Percentiles rank a stretch among this genome's conserved stretches.
Conservation (phyloP, 1,139 yeast genomes). For the Taiozyma sp. region DNA sequence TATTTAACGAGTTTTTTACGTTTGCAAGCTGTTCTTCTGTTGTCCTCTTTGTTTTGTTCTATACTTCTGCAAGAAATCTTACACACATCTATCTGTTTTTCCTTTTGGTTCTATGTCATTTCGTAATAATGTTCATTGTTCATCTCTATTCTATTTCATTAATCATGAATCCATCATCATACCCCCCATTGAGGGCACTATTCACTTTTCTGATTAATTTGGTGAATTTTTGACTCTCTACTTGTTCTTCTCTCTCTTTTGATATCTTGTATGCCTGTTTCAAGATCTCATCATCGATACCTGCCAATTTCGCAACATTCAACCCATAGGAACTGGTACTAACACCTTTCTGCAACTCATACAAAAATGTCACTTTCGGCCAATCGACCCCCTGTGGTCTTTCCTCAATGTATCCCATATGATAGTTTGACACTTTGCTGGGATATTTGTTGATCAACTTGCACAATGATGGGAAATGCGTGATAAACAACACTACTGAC, state of each 20-base stretch:
- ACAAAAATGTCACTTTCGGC: slow-evolving; percentile 51
- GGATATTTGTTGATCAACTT: slow-evolving; percentile 41
- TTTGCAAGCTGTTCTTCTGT: too few relatives aligned
- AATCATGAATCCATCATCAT: not conserved
- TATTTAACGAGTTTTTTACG: too few relatives aligned
- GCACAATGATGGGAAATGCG: slow-evolving; percentile 80
- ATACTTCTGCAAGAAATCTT: not conserved
- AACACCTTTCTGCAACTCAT: slow-evolving; percentile 54
- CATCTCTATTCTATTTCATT: not conserved
- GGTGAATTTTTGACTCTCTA: slow-evolving; percentile 12
- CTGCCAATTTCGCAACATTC: slow-evolving; percentile 73
- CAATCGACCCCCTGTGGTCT: slow-evolving; percentile 23
- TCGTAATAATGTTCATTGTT: too few relatives aligned
- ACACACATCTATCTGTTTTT: not conserved
- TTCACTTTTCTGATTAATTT: slow-evolving; percentile 3
- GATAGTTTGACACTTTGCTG: slow-evolving; percentile 49
- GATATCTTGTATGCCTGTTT: slow-evolving; percentile 46
- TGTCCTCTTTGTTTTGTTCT: too few relatives aligned
- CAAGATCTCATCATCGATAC: slow-evolving; percentile 48
- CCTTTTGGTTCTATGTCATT: too few relatives aligned
- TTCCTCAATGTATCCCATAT: slow-evolving; percentile 67
- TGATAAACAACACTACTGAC: slow-evolving; percentile 72
- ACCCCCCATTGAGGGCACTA: not conserved
- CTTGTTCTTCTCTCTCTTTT: slow-evolving; percentile 33
- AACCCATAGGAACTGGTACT: slow-evolving; percentile 71